Evolutionary conservation across 2,329 filamentous ascomycete species (phyloP), one percentile per base, ranked within the genome.

Genomic region (Arthroderma uncinatum): DNA sequence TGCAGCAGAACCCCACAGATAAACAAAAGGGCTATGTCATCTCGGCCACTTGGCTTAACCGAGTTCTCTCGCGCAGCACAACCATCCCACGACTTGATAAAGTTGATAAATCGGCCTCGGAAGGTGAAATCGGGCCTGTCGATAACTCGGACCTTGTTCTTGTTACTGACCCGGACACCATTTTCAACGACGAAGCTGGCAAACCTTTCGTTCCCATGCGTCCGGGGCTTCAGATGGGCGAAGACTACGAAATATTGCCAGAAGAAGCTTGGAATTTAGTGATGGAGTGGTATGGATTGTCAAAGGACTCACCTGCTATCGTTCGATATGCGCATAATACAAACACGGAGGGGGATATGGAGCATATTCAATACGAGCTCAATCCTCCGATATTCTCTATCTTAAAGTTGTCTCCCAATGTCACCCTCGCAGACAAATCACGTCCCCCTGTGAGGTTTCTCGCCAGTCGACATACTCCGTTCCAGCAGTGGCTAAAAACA

Each of bases 121-220:
- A 84, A 58, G 82, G 80, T 5, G 79, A 82, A 3, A 79, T 93
- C 57, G 90, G 90, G 1, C 87, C 88, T 0, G 81, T 97, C 33
- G 89, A 96, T 75, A 96, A 96, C 67, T 83, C 86, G 0, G 86
- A 91, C 66, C 84, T 96, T 59, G 82, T 91, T 54, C 76, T 84
- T 59, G 79, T 84, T 61, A 76, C 69, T 28, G 75, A 77, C 58
- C 73, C 72, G 2, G 67, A 68, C 10, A 67, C 64, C 30, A 62
- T 62, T 25, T 71, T 77, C 63, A 70, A 72, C 58, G 76, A 78
- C 58, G 74, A 77, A 63, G 66, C 65, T n/a, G 74, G 71, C 8
- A 69, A 77, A 40, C 66, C 64, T 0, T 95, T 90, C 65, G 81
- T 92, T 33, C 84, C 87, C 2, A 77, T 97, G 47, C 86, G 84